Base-by-base conservation (phyloP, 345 rosid species). In the Melastoma malabathricum region DNA sequence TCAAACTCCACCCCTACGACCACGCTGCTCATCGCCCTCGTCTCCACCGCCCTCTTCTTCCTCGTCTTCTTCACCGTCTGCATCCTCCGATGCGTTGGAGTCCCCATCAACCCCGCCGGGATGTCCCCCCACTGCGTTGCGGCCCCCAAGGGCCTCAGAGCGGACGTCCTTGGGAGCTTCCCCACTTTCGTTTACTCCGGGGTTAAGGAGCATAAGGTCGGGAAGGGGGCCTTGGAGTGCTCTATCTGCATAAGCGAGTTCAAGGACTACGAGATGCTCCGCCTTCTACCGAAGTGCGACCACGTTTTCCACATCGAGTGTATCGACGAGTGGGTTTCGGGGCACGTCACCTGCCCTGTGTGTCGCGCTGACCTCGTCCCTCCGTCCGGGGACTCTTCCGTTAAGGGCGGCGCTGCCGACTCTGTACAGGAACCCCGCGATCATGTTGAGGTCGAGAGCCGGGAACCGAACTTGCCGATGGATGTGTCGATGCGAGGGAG, bases 271-370 rank as follows among this genome's bases (percentile, higher is more conserved):
- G 96, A 89, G 61, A 72, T 72, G 77, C 84, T 89, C 75, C 94
- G 94, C 73, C 72, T 89, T 41, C 52, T 89, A 1, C 98, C 96
- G 25, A 80, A 77, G 17, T 90, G 96, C 38, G 83, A 81, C 59
- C 96, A 86, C 61, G 96, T 72, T 13, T 86, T 90, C 61, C 98
- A 90, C 44, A 70, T 94, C 2, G 93, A 87, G 14, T 92, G 98
- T 31, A 80, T 92, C 55, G 96, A 62, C n/a, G 81, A 74, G 1
- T 90, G 98, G 98, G 69, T 90, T 0, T 65, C 62, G 14, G 84
- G 78, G 39, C 96, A 90, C 56, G 74, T 75, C 3, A 90, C 98
- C 9, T 90, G 98, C 56, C 96, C 98, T 0, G 96, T 90, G 51
- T 90, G 98, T 34, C 73, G 98, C n/a, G 73, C 96, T 3, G 68